Base-by-base conservation (phyloP, 129 eudicot species). In the Tanacetum coccineum region DNA sequence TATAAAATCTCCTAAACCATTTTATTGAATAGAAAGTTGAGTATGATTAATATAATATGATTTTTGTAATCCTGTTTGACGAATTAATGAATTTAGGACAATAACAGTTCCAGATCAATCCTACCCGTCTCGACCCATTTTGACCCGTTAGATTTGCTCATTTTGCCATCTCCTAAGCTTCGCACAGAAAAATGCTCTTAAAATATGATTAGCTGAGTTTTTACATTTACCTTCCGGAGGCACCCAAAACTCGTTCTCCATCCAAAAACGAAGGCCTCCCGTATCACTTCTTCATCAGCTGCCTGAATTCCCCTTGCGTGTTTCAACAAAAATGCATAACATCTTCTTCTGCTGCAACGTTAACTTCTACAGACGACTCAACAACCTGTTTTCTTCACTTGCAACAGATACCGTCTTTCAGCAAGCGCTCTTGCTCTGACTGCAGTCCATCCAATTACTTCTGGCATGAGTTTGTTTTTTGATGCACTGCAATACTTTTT, bases 211-310 rank as follows among this genome's bases (percentile, higher is more conserved):
- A 70, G 32, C 30, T 9, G 28, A 42, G 57, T 53, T 14, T 3
- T 42, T 20, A 42, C 21, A 32, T 36, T 67, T 85, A 89, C 98
- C 99, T 89, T 86, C 68, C 19, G 99, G 97, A 64, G 99, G 99
- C 52, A 89, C 97, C 99, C 99, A 94, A 39, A 96, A 19, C 59
- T 81, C 83, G n/a, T 71, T 77, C 86, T 18, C 59, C 28, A 50
- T 60, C 71, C 39, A 82, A 71, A 77, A 82, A 89, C 1, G 85
- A 49, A 4, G 99, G 99, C 62, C 26, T 84, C 70, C 79, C 95
- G 6, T n/a, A 13, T 57, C 17, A 11, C 74, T 49, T 72, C 90
- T 18, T 82, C 96, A 59, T 82, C 87, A 13, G 70, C 42, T 26
- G 80, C 81, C 52, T 77, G 87, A 66, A 76, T 67, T 55, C 92